phyloP scores from a whole-genome alignment of 306 rosid genomes.

The Castanea mollissima region DNA sequence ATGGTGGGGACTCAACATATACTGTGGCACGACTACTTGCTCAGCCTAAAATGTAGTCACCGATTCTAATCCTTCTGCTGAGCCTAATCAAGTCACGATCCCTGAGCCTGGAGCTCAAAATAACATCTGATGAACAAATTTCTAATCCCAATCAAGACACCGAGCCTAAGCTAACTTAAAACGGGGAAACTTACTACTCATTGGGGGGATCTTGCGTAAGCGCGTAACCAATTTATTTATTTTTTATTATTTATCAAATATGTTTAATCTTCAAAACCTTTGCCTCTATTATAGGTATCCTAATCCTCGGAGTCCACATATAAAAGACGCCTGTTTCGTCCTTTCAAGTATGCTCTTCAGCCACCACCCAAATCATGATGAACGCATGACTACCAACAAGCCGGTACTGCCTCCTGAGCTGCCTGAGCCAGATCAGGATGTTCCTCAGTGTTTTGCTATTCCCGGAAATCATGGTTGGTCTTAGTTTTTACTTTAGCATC shows the following conservation, averaged over 20 bases:
- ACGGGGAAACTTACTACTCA: slow-evolving; percentile 76
- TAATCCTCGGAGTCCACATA: slow-evolving; percentile 80
- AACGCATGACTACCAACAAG: slow-evolving; percentile 66
- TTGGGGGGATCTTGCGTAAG: slow-evolving; percentile 98
- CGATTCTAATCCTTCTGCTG: no score
- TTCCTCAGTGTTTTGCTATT: no score
- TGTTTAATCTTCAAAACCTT: not conserved
- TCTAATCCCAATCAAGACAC: no score
- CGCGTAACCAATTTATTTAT: not conserved
- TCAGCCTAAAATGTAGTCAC: slow-evolving; percentile 28
- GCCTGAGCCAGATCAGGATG: slow-evolving; percentile 36
- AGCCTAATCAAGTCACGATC: no score
- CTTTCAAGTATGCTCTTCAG: slow-evolving; percentile 90
- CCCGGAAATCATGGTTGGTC: no score
- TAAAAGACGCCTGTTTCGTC: slow-evolving; percentile 77
- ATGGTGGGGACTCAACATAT: slow-evolving; percentile 95
- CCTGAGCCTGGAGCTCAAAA: no score
- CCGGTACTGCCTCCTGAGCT: slow-evolving; percentile 25
- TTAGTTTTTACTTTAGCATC: slow-evolving; percentile 8
- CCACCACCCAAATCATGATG: slow-evolving; percentile 78
- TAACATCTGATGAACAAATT: no score
- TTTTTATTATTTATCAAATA: not conserved
- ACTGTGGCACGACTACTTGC: slow-evolving; percentile 84
- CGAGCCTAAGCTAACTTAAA: no score
- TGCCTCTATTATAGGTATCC: slow-evolving; percentile 62